Percentiles rank a stretch among this genome's conserved stretches.
These are phyloP conservation scores for Xerocomus cyaneibrunnescens DNA, from an alignment of 1,284 basidiomycete genomes.

Conservation along the genomic window DNA sequence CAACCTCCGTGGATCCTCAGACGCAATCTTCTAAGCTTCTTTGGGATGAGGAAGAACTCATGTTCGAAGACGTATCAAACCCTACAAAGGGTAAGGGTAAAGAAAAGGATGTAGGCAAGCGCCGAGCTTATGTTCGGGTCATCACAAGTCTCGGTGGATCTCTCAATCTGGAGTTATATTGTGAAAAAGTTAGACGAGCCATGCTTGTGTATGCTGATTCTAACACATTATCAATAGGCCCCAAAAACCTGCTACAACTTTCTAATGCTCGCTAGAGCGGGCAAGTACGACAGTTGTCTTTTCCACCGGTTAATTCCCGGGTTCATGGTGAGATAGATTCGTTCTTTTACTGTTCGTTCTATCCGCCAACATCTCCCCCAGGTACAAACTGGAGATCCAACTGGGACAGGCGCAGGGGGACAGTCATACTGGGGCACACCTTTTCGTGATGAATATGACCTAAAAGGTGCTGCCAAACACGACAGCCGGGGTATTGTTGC, in stretches of 20 bases:
- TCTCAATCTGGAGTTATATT: constrained; percentile 90
- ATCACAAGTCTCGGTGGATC: constrained; percentile 86
- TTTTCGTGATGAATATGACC: constrained; percentile 90
- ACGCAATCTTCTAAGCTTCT: constrained; percentile 77
- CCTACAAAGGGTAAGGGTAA: constrained; percentile 79
- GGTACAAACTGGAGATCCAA: constrained; percentile 96
- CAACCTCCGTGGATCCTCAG: constrained; percentile 85
- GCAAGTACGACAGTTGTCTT: constrained; percentile 86
- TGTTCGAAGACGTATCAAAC: constrained; percentile 87
- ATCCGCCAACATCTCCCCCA: constrained; percentile 29
- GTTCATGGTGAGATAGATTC: constrained; percentile 76
- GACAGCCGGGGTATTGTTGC: constrained; percentile 78
- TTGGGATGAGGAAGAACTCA: constrained; percentile 92
- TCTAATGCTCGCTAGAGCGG: constrained; percentile 83
- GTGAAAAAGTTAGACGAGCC: constrained; percentile 64
- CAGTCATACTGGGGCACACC: constrained; percentile 94
- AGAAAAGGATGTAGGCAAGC: constrained; percentile 89
- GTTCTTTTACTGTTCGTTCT: not conserved
- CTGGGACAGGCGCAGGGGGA: constrained; percentile 93
- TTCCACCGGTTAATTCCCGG: constrained; percentile 96
- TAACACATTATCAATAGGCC: constrained; percentile 50
- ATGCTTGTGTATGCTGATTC: not conserved
- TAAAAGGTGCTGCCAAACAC: constrained; percentile 84
- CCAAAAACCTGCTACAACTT: constrained; percentile 99
- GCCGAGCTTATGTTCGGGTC: constrained; percentile 87